Percentiles rank a stretch among this genome's conserved stretches.
Evolutionary conservation across 768 basidiomycete genomes (phyloP).

Genomic region (Collybia sordida): DNA sequence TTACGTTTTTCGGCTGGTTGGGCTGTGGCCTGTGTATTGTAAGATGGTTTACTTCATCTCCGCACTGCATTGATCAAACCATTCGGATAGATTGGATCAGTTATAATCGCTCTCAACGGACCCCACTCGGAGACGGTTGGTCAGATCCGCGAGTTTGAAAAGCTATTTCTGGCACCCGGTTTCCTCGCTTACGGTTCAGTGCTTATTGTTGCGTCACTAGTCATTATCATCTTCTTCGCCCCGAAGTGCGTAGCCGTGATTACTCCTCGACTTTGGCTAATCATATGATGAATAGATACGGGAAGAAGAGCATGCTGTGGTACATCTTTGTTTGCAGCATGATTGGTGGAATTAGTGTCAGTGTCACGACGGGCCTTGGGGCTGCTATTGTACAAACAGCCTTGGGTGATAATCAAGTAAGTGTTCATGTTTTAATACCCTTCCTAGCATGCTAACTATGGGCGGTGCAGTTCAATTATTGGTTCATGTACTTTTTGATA

Average conservation of each 20-base stretch:
- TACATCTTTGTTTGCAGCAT: slow-evolving; percentile 93
- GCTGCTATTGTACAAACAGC: slow-evolving; percentile 83
- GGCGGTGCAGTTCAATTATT: slow-evolving; percentile 71
- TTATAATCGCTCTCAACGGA: slow-evolving; percentile 90
- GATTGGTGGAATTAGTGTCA: slow-evolving; percentile 95
- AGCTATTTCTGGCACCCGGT: slow-evolving; percentile 78
- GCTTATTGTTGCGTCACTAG: slow-evolving; percentile 61
- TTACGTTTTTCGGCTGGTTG: slow-evolving; percentile 97
- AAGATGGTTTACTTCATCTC: slow-evolving; percentile 25
- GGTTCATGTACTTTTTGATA: slow-evolving; percentile 89
- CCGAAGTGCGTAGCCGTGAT: slow-evolving; percentile 52
- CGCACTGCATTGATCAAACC: not conserved
- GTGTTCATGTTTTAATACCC: slow-evolving; percentile 12
- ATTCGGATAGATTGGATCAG: slow-evolving; percentile 65
- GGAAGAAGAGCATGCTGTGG: slow-evolving; percentile 93
- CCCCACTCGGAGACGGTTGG: slow-evolving; percentile 71
- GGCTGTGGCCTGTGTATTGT: slow-evolving; percentile 92
- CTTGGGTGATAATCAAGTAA: slow-evolving; percentile 75
- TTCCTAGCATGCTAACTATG: not conserved
- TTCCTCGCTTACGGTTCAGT: slow-evolving; percentile 74
- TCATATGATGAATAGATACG: slow-evolving; percentile 49
- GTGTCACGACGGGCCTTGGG: slow-evolving; percentile 92
- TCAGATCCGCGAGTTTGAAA: slow-evolving; percentile 69
- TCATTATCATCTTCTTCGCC: slow-evolving; percentile 81
- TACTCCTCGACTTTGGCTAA: slow-evolving; percentile 6